Percentiles rank a stretch among this genome's conserved stretches.
Conservation (phyloP, 352 stramenopile species). For the Pythium phragmitis region DNA sequence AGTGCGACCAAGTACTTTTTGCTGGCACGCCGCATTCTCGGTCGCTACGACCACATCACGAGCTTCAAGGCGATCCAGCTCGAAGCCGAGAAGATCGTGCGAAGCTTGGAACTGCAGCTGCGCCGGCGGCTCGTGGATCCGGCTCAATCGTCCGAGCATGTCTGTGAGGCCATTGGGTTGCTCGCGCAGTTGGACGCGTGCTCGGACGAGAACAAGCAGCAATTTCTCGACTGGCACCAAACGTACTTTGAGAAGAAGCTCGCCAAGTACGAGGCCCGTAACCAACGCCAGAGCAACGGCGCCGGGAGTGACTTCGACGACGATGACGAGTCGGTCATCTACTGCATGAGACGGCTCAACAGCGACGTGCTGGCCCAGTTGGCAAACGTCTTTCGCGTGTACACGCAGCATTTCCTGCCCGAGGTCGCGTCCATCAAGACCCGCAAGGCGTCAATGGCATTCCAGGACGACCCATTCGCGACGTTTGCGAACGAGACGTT, state of each 20-base stretch:
- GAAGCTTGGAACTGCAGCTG: conserved; percentile 65
- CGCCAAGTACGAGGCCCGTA: conserved; percentile 33
- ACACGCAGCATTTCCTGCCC: conserved; percentile 63
- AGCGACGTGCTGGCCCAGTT: conserved; percentile 49
- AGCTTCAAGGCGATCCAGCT: conserved; percentile 90
- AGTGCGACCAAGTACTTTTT: conserved; percentile 89
- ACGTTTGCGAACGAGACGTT: conserved; percentile 74
- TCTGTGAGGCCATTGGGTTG: conserved; percentile 65
- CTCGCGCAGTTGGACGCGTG: conserved; percentile 66
- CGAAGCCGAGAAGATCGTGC: conserved; percentile 85
- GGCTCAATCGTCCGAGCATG: conserved; percentile 48
- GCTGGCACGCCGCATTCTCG: conserved; percentile 81
- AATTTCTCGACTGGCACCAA: conserved; percentile 86
- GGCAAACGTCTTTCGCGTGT: conserved; percentile 56
- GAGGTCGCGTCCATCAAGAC: conserved; percentile 46
- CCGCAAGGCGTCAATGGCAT: conserved; percentile 37
- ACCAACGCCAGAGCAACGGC: conserved; percentile 26
- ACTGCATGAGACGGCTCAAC: conserved; percentile 60
- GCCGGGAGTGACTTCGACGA: conserved; percentile 19
- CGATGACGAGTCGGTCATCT: conserved; percentile 43
- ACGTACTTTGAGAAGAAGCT: conserved; percentile 60
- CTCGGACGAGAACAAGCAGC: conserved; percentile 74
- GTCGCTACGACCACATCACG: conserved; percentile 86
- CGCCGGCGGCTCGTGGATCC: conserved; percentile 51
- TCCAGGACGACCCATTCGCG: conserved; percentile 66